Base-by-base conservation (phyloP, 495 filamentous ascomycete genomes). In the Aspergillus funiculosus region DNA sequence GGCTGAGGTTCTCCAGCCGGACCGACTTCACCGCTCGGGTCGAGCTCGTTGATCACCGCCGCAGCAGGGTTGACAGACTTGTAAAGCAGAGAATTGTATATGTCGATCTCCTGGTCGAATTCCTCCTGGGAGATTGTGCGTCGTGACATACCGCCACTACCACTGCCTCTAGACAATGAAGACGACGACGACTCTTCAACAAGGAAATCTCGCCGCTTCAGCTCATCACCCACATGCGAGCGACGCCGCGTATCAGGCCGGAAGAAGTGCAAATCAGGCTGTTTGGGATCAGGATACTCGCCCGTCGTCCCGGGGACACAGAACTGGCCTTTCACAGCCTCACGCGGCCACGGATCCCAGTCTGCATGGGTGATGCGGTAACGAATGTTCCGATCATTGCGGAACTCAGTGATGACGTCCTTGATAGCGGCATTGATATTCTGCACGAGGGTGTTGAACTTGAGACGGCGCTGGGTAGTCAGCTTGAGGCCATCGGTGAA, bases 381-480 rank as follows among this genome's bases (percentile, higher is more conserved):
- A 2, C 18, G 11, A 5, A 28, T 9, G 4, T 13, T 27, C 10
- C 5, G 1, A 9, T 17, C 24, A 4, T 40, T 21, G 22, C 25
- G 38, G 25, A 27, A 40, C n/a, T 53, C 44, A 1, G 50, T 21
- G 7, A 61, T 48, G 1, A 48, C 48, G 1, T 42, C 38, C 17
- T 39, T 30, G 18, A 66, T 51, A 1, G 38, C 30, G 0, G 36
- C 6, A 47, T 66, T 64, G 46, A 54, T 54, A 2, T 51, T 31
- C 1, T 4, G 25, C 11, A 63, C 58, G 11, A 66, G 43, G 0
- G 21, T 38, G 50, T 63, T 64, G 48, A 60, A 60, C 17, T 18
- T 48, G 9, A 36, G 10, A 13, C 62, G 62, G 1, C 48, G 53
- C 0, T 47, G 54, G 1, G 39, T 36, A 1, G 56, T 59, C 32